Base-by-base conservation (phyloP, 1,284 basidiomycete genomes). In the Meripilus lineatus region DNA sequence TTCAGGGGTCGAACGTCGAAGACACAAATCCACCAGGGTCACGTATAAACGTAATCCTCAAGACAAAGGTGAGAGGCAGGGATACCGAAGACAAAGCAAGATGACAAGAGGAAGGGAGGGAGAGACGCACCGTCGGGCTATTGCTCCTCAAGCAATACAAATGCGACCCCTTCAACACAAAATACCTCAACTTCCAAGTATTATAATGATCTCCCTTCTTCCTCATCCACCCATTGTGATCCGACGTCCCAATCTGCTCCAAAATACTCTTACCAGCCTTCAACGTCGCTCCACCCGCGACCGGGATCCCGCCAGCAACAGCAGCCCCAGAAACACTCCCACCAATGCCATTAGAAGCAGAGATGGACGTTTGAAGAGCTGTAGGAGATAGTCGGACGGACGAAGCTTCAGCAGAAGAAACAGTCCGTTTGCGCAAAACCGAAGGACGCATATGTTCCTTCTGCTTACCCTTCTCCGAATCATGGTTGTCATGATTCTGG, bases 121-220 rank as follows among this genome's bases (percentile, higher is more conserved):
- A 20, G 40, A 18, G 18, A 72, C 87, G 52, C 52, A 91, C 90
- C 59, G 74, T 57, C 56, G 78, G 72, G 61, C 61, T 85, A 57
- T 78, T 74, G 54, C 80, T 88, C 65, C 80, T 79, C 59, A 96
- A 63, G 58, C 84, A 88, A 62, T 98, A 97, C 42, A 97, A 57
- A 68, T 95, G 86, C 1, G 84, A 75, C 0, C 92, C 95, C 66
- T 97, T 96, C 59, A 99, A 79, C n/a, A 96, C 82, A 54, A 96
- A 90, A 68, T 90, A 99, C 38, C 95, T 74, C 55, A 77, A 63
- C 69, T 97, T 98, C 96, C 95, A 99, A 13, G 77, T 77, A 58
- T 91, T 93, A 67, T 97, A 98, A 47, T 86, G 74, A 44, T 97
- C 95, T 15, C 92, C 90, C 67, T 85, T 91, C 77, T 99, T 99